Evolutionary conservation across 2,329 filamentous ascomycete species (phyloP).

Genomic region (Coniosporium tulheliwenetii): DNA sequence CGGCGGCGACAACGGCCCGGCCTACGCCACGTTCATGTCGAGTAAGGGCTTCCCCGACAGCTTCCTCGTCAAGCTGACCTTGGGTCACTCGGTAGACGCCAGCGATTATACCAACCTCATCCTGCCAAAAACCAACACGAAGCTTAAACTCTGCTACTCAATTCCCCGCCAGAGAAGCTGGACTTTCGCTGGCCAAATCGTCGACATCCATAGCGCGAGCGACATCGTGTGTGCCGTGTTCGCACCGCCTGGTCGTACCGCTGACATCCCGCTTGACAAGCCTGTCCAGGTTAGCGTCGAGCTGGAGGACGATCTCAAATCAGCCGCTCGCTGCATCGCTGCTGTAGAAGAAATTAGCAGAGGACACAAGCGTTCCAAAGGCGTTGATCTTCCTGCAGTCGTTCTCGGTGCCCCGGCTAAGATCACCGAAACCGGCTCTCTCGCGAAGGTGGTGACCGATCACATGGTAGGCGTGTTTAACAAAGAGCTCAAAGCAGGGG

Average conservation of each 20-base stretch:
- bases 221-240: no score
- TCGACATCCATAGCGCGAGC: no score
- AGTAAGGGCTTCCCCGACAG: neutral
- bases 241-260: no score
- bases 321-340: neutral
- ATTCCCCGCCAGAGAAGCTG: no score
- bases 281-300: neutral
- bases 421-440: neutral
- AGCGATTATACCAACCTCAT: neutral
- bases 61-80: neutral
- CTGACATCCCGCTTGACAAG: no score
- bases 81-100: neutral
- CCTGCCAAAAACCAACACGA: neutral
- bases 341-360: neutral
- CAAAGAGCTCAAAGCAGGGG: neutral
- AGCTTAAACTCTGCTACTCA: neutral
- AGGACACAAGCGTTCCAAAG: neutral
- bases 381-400: neutral
- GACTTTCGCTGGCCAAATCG: no score
- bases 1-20: neutral
- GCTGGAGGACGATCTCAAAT: neutral
- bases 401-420: neutral
- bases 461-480: neutral
- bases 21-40: neutral
- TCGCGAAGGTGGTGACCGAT: neutral